Evolutionary conservation across 192 early-diverging fungal species (phyloP), one percentile per base, ranked within the genome.

Genomic region (Lunasporangiospora selenospora): DNA sequence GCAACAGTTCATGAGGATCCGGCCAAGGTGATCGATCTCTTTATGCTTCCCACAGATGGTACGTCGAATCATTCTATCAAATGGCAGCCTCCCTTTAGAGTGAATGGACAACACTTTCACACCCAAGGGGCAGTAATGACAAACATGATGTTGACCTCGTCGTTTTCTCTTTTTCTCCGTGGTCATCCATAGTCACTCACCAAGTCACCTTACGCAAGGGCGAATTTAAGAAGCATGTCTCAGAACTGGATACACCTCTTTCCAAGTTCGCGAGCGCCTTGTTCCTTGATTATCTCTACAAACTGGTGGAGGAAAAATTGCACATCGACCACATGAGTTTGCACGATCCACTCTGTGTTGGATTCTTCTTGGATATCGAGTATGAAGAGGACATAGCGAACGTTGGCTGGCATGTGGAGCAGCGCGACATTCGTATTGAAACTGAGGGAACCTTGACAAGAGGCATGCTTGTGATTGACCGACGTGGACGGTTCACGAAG

Each of bases 11-110:
- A 67, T 24, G 59, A 53, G 30, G 56, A 77, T 32, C 71, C 60
- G 0, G 44, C 37, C 19, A 65, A 70, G 31, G 47, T 53, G 1
- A 62, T 69, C 24, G 61, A 60, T 9, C 30, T 83, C 7, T 75
- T 71, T 27, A 62, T 83, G 27, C 26, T 83, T n/a, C 78, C 78
- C n/a, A 76, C 79, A 24, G 81, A 83, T 66, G 67, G 81, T 80
- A 63, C 45, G 63, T 57, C 13, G 5, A 29, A 2, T 53, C 18
- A 37, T 75, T 39, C 15, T 27, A 13, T 16, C 29, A 26, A 27
- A 34, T n/a, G n/a, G n/a, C n/a, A n/a, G n/a, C n/a, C n/a, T n/a
- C n/a, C n/a, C n/a, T n/a, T n/a, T n/a, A n/a, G n/a, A n/a, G n/a
- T n/a, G n/a, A n/a, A n/a, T n/a, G n/a, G n/a, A n/a, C n/a, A n/a